Evolutionary conservation across 495 filamentous ascomycete species (phyloP), one percentile per base, ranked within the genome.

Genomic region (Aspergillus heteromorphus): DNA sequence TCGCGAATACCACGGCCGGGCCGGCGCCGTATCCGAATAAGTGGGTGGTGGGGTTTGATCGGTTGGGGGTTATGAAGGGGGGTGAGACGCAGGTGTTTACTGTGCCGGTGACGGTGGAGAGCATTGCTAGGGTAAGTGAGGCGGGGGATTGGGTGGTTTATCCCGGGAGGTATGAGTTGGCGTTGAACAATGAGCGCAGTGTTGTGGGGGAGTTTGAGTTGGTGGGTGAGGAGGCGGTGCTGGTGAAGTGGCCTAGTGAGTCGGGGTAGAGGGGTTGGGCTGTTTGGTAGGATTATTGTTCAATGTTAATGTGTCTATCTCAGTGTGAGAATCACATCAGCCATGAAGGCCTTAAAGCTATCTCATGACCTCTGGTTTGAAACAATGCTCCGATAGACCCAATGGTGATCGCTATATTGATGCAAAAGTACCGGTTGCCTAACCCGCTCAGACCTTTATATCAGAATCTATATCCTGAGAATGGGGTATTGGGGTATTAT

Each of bases 1-100:
- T 85, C 63, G 56, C 78, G 14, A 70, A 78, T 13, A 47, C 43
- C 18, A 81, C 77, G 2, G 70, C 73, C 2, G 86, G 86, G 0
- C 85, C 84, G 0, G 56, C 61, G 48, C 86, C 85, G 4, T 72
- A 81, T 49, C 84, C 86, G 6, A 79, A 80, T 54, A 88, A 88
- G 65, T 77, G 77, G 62, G 73, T 88, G 0, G 82, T 81, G 4
- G 75, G 79, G 0, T 89, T 85, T 53, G 71, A 74, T 13, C 74
- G 86, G 14, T 54, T 86, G 7, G 66, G 67, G 5, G 65, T 54
- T 0, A 56, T 89, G 45, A 47, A 67, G 23, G 63, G 77, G 0
- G 75, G 74, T 0, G 45, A 63, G 7, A 67, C 66, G 0, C 55
- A 56, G 40, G 70, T 56, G 0, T 71, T 76, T 16, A 60, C 48